Conservation (phyloP, 306 rosid genomes). For the Benincasa hispida region DNA sequence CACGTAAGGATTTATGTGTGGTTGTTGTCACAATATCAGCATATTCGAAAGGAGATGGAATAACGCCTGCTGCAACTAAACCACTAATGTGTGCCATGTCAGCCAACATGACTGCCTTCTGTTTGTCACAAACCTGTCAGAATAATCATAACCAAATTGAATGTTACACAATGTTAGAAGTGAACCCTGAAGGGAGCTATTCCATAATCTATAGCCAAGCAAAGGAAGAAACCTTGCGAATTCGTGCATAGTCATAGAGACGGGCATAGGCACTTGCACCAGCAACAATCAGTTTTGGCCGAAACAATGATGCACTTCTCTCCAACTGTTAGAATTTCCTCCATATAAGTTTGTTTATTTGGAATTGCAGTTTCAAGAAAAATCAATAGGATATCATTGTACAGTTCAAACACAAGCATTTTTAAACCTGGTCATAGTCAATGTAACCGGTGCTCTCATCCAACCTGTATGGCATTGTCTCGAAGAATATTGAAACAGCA, state of each 20-base stretch:
- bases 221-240: slow-evolving; percentile 24
- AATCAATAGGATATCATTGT: background rate
- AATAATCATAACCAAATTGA: background rate
- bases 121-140: slow-evolving; percentile 32
- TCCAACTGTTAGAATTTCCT: slow-evolving; percentile 19
- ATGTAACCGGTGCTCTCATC: slow-evolving; percentile 78
- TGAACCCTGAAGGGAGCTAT: background rate
- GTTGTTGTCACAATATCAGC: slow-evolving; percentile 80
- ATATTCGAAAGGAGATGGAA: slow-evolving; percentile 37
- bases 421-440: slow-evolving; percentile 78
- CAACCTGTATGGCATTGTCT: slow-evolving; percentile 81
- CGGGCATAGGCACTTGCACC: slow-evolving; percentile 48
- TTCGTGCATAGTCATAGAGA: slow-evolving; percentile 30
- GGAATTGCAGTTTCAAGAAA: background rate
- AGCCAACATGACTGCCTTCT: slow-evolving; percentile 35
- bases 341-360: background rate
- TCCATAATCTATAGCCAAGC: background rate
- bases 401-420: background rate
- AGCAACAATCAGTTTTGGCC: slow-evolving; percentile 37
- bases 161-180: background rate
- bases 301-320: slow-evolving; percentile 29
- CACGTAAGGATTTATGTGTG: slow-evolving; percentile 91
- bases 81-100: slow-evolving; percentile 44
- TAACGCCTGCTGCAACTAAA: slow-evolving; percentile 37
- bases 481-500: slow-evolving; percentile 67